phyloP scores from a whole-genome alignment of 768 basidiomycete genomes.

The Kwoniella pini region DNA sequence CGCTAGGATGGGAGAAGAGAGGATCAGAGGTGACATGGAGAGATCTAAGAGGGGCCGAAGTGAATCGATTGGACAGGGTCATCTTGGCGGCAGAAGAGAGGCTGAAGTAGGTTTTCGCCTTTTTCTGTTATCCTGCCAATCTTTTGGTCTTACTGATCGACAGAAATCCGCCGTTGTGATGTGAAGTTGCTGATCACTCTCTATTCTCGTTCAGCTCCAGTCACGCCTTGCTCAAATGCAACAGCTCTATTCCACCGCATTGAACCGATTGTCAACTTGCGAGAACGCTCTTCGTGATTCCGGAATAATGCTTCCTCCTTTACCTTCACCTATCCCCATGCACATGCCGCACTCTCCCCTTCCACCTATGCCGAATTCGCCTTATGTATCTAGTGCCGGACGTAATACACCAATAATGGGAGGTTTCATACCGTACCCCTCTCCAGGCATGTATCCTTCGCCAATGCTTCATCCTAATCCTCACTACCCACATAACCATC shows the following conservation, averaged over 20 bases:
- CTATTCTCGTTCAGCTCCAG: slow-evolving; percentile 11
- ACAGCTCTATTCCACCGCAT: slow-evolving; percentile 8
- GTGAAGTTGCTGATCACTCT: not conserved
- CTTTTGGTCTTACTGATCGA: not conserved
- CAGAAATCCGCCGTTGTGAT: too few relatives aligned
- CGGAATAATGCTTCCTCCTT: slow-evolving; percentile 11
- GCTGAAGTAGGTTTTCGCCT: slow-evolving; percentile 19
- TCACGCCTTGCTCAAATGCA: slow-evolving; percentile 15
- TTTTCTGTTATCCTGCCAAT: not conserved
- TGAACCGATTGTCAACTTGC: slow-evolving; percentile 5
- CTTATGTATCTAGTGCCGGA: slow-evolving; percentile 15
- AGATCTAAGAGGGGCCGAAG: slow-evolving; percentile 6
- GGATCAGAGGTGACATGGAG: slow-evolving; percentile 30
- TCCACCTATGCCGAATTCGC: slow-evolving; percentile 10
- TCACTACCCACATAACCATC: slow-evolving; percentile 7
- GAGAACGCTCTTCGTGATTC: slow-evolving; percentile 12
- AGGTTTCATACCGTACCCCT: slow-evolving; percentile 30
- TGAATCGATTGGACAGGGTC: not conserved
- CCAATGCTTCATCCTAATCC: slow-evolving; percentile 34
- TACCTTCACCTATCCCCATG: slow-evolving; percentile 15
- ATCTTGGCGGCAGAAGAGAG: slow-evolving; percentile 16
- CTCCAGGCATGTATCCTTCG: slow-evolving; percentile 40
- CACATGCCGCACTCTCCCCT: slow-evolving; percentile 13
- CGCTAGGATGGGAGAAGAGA: slow-evolving; percentile 26
- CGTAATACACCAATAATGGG: slow-evolving; percentile 7